A percentile compares a stretch with the other conserved stretches of the same genome.
Conservation (phyloP, 2,329 filamentous ascomycete genomes). For the Fusarium tjaetaba region DNA sequence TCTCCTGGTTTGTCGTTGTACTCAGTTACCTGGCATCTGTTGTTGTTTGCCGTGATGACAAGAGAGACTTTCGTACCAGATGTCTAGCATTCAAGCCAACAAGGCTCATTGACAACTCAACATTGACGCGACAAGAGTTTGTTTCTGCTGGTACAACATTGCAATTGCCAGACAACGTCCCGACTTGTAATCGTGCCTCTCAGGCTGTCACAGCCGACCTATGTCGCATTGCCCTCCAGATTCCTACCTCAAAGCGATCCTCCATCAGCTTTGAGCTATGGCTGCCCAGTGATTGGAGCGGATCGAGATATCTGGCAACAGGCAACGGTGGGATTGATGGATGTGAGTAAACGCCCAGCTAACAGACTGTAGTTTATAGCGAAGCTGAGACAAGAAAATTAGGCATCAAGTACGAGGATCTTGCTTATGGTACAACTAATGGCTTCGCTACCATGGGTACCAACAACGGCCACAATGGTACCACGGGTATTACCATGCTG, state of each 20-base stretch:
- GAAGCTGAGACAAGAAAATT: constrained; percentile 10
- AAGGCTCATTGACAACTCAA: constrained; percentile 1
- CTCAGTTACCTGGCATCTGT: background rate
- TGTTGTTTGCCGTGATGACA: background rate
- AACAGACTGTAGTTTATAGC: no score
- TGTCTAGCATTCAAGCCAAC: constrained; percentile 5
- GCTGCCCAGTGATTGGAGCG: constrained; percentile 57
- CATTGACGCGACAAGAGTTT: constrained; percentile 17
- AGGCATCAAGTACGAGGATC: constrained; percentile 56
- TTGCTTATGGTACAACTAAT: constrained; percentile 47
- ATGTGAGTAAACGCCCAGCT: constrained; percentile 39
- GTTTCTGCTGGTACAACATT: background rate
- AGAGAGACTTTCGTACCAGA: background rate
- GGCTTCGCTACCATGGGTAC: constrained; percentile 59
- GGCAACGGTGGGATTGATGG: constrained; percentile 60
- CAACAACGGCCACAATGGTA: constrained; percentile 62
- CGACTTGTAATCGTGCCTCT: constrained; percentile 15
- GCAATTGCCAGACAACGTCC: background rate
- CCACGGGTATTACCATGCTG: constrained; percentile 34
- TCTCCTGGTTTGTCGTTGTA: background rate
- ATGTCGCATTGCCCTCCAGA: constrained; percentile 10
- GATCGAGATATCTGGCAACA: constrained; percentile 55
- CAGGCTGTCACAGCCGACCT: constrained; percentile 7
- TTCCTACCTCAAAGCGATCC: constrained; percentile 17
- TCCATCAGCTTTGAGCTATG: constrained; percentile 54